phyloP scores from a whole-genome alignment of 73 alveolate genomes.

The Strombidium stylifer region DNA sequence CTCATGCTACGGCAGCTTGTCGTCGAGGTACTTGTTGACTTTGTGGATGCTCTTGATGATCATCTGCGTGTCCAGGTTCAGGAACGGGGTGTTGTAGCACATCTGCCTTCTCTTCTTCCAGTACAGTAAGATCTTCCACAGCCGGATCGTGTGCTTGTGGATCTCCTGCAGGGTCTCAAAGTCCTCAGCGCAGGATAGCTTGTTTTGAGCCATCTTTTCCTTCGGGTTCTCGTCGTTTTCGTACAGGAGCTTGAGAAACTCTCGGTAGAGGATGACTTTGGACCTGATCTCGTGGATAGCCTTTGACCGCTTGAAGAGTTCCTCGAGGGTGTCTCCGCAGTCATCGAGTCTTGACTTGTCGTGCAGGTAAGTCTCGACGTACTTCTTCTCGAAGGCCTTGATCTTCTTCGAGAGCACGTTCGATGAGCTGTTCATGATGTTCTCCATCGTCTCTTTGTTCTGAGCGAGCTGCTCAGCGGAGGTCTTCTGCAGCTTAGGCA shows the following conservation, averaged over 20 bases:
- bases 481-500: constrained; percentile 48
- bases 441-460: constrained; percentile 62
- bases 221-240: constrained; percentile 44
- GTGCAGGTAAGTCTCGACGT: constrained; percentile 60
- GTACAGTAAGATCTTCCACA: constrained; percentile 73
- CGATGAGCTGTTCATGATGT: constrained; percentile 61
- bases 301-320: constrained; percentile 65
- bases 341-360: constrained; percentile 67
- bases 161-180: constrained; percentile 49
- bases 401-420: constrained; percentile 49
- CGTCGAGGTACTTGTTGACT: constrained; percentile 52
- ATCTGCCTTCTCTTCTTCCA: constrained; percentile 73
- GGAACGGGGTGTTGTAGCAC: constrained; percentile 66
- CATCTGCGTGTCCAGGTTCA: constrained; percentile 49
- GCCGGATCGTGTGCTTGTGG: constrained; percentile 60
- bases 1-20: constrained; percentile 38
- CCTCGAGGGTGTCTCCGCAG: constrained; percentile 71
- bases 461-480: constrained; percentile 54
- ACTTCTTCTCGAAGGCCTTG: constrained; percentile 67
- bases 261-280: constrained; percentile 65
- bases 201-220: constrained; percentile 24
- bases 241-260: constrained; percentile 49
- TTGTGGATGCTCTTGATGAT: constrained; percentile 52
- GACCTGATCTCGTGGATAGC: constrained; percentile 70
- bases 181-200: constrained; percentile 54